Evolutionary conservation across 345 rosid genomes (phyloP).

Genomic region (Eucalyptus erythrocorys): DNA sequence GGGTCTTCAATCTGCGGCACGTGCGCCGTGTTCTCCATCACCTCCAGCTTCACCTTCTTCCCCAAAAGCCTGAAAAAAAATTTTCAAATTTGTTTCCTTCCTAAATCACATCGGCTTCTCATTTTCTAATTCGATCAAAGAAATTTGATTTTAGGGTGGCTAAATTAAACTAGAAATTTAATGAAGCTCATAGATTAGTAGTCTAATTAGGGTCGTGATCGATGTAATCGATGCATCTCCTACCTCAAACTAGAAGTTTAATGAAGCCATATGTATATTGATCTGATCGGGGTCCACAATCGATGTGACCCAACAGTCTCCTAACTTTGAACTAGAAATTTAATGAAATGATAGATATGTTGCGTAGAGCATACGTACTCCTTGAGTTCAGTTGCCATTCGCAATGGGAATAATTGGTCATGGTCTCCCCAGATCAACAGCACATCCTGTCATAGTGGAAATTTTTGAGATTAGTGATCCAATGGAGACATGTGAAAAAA

Average conservation of each 20-base stretch:
- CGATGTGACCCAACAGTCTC: not conserved
- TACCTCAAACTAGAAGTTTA: not conserved
- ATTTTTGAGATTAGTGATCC: not conserved
- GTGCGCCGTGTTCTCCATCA: conserved; percentile 56
- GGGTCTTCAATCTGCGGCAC: conserved; percentile 69
- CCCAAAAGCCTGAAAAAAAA: conserved; percentile 47
- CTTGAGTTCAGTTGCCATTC: conserved; percentile 68
- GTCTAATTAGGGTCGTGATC: fast-evolving
- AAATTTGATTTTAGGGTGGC: not conserved
- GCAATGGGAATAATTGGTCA: conserved; percentile 71
- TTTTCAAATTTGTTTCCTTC: not conserved
- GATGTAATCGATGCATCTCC: fast-evolving
- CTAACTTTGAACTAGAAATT: not conserved
- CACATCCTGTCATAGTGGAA: conserved; percentile 31
- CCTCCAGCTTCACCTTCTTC: conserved; percentile 47
- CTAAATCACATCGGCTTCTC: not conserved
- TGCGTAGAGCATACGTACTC: conserved; percentile 20
- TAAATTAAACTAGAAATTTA: not conserved
- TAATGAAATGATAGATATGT: not conserved
- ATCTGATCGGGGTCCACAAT: not conserved
- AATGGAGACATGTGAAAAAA: not conserved
- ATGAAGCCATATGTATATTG: not conserved
- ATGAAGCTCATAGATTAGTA: not conserved
- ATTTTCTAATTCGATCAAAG: not conserved
- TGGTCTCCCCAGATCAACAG: conserved; percentile 75